Evolutionary conservation across 2,329 filamentous ascomycete genomes (phyloP).

Genomic region (Xylariaceae sp.): DNA sequence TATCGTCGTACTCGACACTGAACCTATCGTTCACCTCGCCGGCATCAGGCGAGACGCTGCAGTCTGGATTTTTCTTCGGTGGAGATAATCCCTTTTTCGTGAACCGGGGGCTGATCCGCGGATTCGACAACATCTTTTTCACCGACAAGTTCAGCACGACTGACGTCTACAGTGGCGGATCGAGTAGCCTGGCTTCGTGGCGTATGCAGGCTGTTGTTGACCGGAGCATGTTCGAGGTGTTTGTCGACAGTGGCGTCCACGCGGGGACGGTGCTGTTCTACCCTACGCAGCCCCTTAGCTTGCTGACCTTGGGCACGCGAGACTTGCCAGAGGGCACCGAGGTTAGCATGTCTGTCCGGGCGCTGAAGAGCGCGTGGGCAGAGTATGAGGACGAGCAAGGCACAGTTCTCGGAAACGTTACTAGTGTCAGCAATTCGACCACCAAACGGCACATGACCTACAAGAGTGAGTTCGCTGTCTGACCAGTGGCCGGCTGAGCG

Average conservation of each 20-base stretch:
- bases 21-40: conserved; percentile 55
- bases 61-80: conserved; percentile 47
- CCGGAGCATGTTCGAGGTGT: conserved; percentile 53
- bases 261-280: conserved; percentile 51
- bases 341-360: conserved; percentile 37
- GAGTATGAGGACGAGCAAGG: conserved; percentile 25
- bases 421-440: conserved; percentile 1
- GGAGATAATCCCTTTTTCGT: conserved; percentile 51
- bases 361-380: conserved; percentile 38
- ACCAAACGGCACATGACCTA: conserved; percentile 20
- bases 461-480: conserved; percentile 13
- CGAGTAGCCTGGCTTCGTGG: conserved; percentile 15
- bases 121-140: conserved; percentile 54
- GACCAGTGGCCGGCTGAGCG: background rate
- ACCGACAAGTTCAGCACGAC: conserved; percentile 48
- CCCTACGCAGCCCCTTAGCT: conserved; percentile 41
- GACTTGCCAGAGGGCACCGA: conserved; percentile 35
- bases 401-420: conserved; percentile 26
- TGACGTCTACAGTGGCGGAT: conserved; percentile 22
- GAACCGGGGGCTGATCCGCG: conserved; percentile 46
- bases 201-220: conserved; percentile 50
- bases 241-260: conserved; percentile 50
- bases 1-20: conserved; percentile 33
- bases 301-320: conserved; percentile 33
- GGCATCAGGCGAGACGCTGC: conserved; percentile 45